Base-by-base conservation (phyloP, 192 early-diverging fungal genomes). In the Coemansia guatemalensis region DNA sequence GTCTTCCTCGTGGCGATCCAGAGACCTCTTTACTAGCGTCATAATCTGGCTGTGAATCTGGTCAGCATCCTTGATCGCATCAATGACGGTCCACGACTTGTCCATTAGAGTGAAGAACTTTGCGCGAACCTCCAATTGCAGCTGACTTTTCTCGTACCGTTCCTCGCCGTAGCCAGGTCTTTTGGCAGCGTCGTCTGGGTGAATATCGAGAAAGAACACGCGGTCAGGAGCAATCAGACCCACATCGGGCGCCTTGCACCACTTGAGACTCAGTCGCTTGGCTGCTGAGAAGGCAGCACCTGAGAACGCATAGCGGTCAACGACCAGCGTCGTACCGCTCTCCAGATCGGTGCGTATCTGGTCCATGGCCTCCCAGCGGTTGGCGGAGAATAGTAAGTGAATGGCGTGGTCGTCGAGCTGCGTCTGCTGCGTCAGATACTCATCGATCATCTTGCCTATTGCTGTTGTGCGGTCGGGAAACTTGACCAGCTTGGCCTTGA, bases 291-390 rank as follows among this genome's bases (percentile, higher is more conserved):
- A 99, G 1, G 92, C 93, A 6, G 94, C 91, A 9, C 97, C 97
- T 1, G 95, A 97, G 65, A 93, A 98, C 0, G 94, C 92, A 74
- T 99, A 99, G 47, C 97, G 84, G 75, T 98, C 97, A 2, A 95
- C 89, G 3, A 99, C 78, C 11, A 96, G 68, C 5, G 91, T 89
- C 0, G 68, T 89, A 9, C 95, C 97, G 27, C 49, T 55, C 22
- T 82, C 63, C 29, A 97, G 82, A 32, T 83, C 78, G 8, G 65
- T 57, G 39, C 72, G 81, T 74, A 97, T 84, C 8, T 73, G 53
- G 22, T 83, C 69, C 88, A 90, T 89, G 18, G 88, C 86, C 71
- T 96, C 95, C 91, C 93, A 97, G 35, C 97, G 85, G 81, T 99
- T 99, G 3, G 93, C 94, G 14, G 95, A 95, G 73, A 99, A 99